Base-by-base conservation (phyloP, 306 rosid species). In the Hippophae tibetana region DNA sequence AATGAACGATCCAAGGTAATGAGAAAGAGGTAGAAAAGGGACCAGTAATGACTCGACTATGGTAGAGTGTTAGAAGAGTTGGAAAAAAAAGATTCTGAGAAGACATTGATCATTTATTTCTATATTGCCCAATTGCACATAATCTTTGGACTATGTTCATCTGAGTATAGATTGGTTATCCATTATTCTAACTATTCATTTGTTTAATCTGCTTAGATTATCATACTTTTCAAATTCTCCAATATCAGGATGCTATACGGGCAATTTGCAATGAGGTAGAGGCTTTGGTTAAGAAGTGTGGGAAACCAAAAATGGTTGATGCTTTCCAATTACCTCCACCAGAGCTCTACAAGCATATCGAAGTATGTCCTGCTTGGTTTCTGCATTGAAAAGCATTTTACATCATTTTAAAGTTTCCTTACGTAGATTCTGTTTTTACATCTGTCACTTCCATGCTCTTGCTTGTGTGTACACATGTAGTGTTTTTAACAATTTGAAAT, bases 261-360 rank as follows among this genome's bases (percentile, higher is more conserved):
- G 86, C 78, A 67, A 92, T 88, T 57, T 92, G 99, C 80, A 83
- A 76, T 31, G 96, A 85, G 72, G 85, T 92, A 61, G 89, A 81
- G 63, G 80, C 83, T 72, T 75, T 92, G 78, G 99, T 92, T 53
- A 82, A 81, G 79, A 78, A 76, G 75, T 86, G 89, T 76, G 99
- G 96, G 67, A 92, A 88, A 69, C 93, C 93, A 47, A 92, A 92
- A 79, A 85, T 92, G 95, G 73, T 75, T 57, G 99, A 92, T 66
- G 95, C 95, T 61, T 77, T 92, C 81, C 81, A 74, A 75, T 79
- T 92, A 65, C 99, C 99, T 79, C 96, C 96, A 62, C 86, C 78
- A 8, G 86, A 83, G 83, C 86, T 92, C 54, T 92, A 85, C 77
- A 68, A 83, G 64, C 77, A 79, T 65, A 85, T 88, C 53, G 96